Evolutionary conservation across 306 rosid species (phyloP).

Genomic region (Malus domestica): DNA sequence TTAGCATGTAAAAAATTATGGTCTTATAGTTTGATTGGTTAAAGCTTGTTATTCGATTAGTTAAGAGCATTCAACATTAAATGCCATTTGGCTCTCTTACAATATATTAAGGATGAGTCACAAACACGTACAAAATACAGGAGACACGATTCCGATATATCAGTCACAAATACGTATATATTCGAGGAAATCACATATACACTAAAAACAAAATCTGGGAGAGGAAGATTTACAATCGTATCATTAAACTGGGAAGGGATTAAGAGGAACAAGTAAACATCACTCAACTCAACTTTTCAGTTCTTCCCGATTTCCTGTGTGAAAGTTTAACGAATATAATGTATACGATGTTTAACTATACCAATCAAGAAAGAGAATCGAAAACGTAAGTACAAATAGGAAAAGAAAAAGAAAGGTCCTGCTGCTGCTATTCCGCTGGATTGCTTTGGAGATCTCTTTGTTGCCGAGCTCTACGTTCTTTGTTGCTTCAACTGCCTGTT

Average conservation of each 20-base stretch:
- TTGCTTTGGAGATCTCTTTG: constrained; percentile 86
- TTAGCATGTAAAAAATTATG: no score
- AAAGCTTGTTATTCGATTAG: no score
- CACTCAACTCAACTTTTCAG: background rate
- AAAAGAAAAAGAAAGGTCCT: constrained; percentile 87
- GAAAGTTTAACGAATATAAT: background rate
- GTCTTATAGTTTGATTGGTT: no score
- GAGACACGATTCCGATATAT: no score
- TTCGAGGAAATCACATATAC: no score
- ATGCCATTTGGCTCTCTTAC: no score
- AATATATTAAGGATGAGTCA: no score
- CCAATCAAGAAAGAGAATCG: constrained; percentile 89
- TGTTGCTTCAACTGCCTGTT: constrained; percentile 96
- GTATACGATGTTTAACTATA: constrained; percentile 42
- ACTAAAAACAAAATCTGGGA: no score
- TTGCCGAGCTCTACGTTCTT: constrained; percentile 84
- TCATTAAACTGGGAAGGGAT: background rate
- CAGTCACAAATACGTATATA: no score
- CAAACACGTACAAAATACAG: no score
- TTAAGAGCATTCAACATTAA: no score
- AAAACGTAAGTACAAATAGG: constrained; percentile 76
- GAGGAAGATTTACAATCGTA: no score
- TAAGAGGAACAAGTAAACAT: background rate
- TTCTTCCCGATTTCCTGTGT: background rate
- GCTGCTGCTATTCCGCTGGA: constrained; percentile 80